Base-by-base conservation (phyloP, 192 early-diverging fungal genomes). In the Thoreauomyces humboldtii region DNA sequence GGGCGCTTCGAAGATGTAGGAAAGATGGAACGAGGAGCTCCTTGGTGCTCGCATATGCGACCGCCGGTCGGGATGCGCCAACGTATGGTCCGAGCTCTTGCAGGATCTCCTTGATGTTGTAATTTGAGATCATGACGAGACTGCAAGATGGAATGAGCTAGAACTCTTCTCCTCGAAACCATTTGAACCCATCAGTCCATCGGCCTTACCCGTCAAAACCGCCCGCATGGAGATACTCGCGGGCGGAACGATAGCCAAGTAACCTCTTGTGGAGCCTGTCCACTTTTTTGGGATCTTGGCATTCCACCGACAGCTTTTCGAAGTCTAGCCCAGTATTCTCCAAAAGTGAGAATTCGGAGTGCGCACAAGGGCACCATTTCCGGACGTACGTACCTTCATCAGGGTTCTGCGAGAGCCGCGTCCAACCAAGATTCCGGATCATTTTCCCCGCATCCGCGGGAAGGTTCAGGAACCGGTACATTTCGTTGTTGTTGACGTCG, bases 61-160 rank as follows among this genome's bases (percentile, higher is more conserved):
- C 91, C 21, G 97, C 79, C 55, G 91, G 88, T 46, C 90, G 73
- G 17, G 92, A 94, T 57, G 88, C 88, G n/a, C 79, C 83, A n/a
- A 99, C 38, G 58, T 81, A 91, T 0, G 84, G 89, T 0, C 76
- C 43, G 5, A 99, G 79, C 43, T 72, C 75, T 34, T 88, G 78
- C 7, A 98, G 61, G 15, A 96, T 81, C 7, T 88, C 87, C 54
- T 80, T 77, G 4, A 87, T 75, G 46, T 87, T 79, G 72, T 88
- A 95, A 53, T 87, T 83, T 7, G 91, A 89, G 4, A 92, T 90
- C 25, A 96, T 68, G 15, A 98, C 67, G 14, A 99, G 76, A 1
- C 86, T 87, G 53, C 0, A 67, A 5, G 50, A 4, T 7, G 29
- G 25, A 22, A 22, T 17, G 50, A 52, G 32, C 32, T 52, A 29